Conservation (phyloP, 345 rosid species). For the Salix udensis region DNA sequence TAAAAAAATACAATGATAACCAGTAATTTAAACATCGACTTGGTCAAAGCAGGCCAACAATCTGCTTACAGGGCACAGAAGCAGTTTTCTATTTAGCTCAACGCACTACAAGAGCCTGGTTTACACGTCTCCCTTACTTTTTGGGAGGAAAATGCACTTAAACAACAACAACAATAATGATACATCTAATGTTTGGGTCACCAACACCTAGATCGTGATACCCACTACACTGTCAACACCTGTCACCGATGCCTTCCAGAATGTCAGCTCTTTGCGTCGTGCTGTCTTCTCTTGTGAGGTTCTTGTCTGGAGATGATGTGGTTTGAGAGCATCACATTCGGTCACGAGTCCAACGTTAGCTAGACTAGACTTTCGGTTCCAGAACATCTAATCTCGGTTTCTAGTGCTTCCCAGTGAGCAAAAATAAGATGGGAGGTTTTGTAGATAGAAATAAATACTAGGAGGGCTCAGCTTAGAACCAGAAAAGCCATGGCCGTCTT, state of each 20-base stretch:
- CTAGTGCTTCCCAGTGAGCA: background rate
- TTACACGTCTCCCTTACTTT: too few species aligned
- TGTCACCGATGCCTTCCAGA: background rate
- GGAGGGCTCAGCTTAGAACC: background rate
- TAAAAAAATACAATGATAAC: too few species aligned
- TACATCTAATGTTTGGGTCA: too few species aligned
- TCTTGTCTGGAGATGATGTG: background rate
- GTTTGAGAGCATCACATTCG: background rate
- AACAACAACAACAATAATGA: too few species aligned
- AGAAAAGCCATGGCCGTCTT: background rate
- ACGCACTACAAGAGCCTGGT: too few species aligned
- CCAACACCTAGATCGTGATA: background rate
- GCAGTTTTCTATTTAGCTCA: too few species aligned
- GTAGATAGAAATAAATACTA: background rate
- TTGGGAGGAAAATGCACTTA: too few species aligned
- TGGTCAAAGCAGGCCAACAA: too few species aligned
- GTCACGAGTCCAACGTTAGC: background rate
- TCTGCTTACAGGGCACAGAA: too few species aligned
- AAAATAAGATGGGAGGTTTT: background rate
- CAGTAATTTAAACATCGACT: too few species aligned
- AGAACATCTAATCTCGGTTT: conserved; percentile 5
- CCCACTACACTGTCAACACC: background rate
- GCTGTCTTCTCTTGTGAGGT: background rate
- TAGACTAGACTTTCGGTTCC: background rate
- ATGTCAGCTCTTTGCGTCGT: too few species aligned